phyloP scores from a whole-genome alignment of 2,329 filamentous ascomycete genomes.

The Elsinoe perseae region DNA sequence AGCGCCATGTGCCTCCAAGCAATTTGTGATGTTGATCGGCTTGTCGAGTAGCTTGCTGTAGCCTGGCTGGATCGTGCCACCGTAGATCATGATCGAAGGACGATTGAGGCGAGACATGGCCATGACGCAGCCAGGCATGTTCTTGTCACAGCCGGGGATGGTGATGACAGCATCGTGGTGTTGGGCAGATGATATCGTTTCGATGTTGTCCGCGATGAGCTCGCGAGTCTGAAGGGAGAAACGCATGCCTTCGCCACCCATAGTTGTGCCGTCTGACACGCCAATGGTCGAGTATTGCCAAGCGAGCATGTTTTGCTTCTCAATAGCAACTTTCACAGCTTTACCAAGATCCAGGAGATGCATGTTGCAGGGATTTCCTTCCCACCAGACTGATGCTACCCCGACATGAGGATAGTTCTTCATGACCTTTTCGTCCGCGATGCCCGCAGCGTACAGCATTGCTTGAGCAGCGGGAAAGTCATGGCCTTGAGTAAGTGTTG shows the following conservation, averaged over 20 bases:
- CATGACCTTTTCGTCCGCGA: conserved; percentile 76
- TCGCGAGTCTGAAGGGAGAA: conserved; percentile 50
- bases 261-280: conserved; percentile 86
- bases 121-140: conserved; percentile 96
- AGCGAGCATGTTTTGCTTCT: conserved; percentile 77
- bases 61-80: conserved; percentile 83
- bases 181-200: conserved; percentile 86
- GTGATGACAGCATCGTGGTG: conserved; percentile 91
- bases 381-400: conserved; percentile 91
- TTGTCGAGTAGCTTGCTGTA: conserved; percentile 68
- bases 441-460: conserved; percentile 90
- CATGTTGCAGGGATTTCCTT: conserved; percentile 84
- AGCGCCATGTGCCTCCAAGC: conserved; percentile 80
- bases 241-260: conserved; percentile 92
- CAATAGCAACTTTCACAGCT: conserved; percentile 72
- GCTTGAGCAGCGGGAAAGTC: conserved; percentile 90
- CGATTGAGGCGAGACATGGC: conserved; percentile 85
- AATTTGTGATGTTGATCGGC: conserved; percentile 79
- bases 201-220: conserved; percentile 61
- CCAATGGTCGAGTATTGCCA: conserved; percentile 95
- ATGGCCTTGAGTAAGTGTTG: conserved; percentile 72
- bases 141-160: conserved; percentile 97
- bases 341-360: conserved; percentile 74
- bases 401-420: conserved; percentile 86
- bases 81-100: conserved; percentile 92